Percentiles rank a stretch among this genome's conserved stretches.
These are phyloP conservation scores for Salicornia ramosissima DNA, from an alignment of 148 eudicot species.

Conservation along the genomic window DNA sequence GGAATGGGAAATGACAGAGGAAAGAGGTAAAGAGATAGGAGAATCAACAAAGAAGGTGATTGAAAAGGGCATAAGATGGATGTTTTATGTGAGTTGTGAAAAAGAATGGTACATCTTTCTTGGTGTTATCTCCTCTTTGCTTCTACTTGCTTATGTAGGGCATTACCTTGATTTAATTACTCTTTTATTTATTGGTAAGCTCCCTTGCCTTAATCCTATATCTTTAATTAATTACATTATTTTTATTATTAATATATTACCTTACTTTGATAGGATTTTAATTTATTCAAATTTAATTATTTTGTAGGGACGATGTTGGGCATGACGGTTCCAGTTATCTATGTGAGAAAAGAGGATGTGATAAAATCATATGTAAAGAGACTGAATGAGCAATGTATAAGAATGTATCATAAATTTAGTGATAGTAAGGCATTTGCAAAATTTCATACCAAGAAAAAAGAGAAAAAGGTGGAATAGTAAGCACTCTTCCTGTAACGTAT, in stretches of 20 bases:
- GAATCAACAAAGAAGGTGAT: constrained; percentile 4
- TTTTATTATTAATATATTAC: too few species aligned
- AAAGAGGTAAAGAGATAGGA: constrained; percentile 11
- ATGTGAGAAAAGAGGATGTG: constrained; percentile 29
- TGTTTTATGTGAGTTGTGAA: constrained; percentile 21
- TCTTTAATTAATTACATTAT: background rate
- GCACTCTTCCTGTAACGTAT: too few species aligned
- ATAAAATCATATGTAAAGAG: constrained; percentile 24
- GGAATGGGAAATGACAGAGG: constrained; percentile 20
- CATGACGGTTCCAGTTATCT: constrained; percentile 25
- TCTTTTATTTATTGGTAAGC: constrained; percentile 17
- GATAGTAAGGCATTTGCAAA: constrained; percentile 22
- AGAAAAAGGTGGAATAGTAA: constrained; percentile 17
- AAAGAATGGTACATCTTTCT: constrained; percentile 14
- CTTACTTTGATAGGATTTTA: too few species aligned
- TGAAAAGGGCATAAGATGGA: constrained; percentile 19
- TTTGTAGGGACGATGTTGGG: constrained; percentile 16
- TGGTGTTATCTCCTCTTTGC: constrained; percentile 21
- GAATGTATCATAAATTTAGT: constrained; percentile 15
- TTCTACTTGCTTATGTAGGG: constrained; percentile 18
- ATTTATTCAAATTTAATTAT: background rate
- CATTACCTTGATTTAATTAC: constrained; percentile 20
- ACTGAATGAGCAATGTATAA: constrained; percentile 21
- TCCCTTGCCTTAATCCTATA: background rate
- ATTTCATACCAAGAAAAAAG: constrained; percentile 11